phyloP scores from a whole-genome alignment of 1,284 basidiomycete species.

The Irpex sp. region DNA sequence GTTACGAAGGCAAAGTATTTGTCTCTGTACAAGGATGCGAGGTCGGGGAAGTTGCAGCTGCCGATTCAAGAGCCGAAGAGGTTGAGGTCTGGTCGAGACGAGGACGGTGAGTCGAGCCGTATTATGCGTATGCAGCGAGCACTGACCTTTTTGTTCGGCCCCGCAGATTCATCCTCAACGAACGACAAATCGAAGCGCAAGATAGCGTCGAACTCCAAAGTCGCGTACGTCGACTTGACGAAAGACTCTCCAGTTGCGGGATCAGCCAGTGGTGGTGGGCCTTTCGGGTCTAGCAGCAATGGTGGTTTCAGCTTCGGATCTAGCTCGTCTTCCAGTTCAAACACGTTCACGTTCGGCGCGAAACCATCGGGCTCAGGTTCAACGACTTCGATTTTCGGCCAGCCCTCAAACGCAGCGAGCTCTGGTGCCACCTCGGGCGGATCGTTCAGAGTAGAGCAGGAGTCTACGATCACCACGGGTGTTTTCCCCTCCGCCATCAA shows the following conservation, averaged over 20 bases:
- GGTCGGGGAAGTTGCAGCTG: slow-evolving; percentile 7
- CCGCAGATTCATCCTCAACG: neutral
- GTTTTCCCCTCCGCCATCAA: neutral
- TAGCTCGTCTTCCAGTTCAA: too few species aligned
- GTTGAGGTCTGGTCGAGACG: neutral
- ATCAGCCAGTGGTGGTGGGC: neutral
- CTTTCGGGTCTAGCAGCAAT: too few species aligned
- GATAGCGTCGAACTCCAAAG: neutral
- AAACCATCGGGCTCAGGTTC: too few species aligned
- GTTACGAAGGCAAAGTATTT: slow-evolving; percentile 15
- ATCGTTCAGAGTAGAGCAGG: too few species aligned
- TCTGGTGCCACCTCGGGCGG: too few species aligned
- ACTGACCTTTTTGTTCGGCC: too few species aligned
- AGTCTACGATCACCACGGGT: too few species aligned
- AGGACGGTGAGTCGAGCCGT: neutral
- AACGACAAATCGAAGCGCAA: neutral
- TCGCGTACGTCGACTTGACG: neutral
- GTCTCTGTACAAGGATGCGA: slow-evolving; percentile 17
- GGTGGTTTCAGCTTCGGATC: too few species aligned
- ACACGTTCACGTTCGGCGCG: too few species aligned
- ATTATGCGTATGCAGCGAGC: neutral
- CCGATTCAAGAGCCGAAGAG: neutral
- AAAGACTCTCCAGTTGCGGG: neutral
- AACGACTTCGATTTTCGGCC: too few species aligned
- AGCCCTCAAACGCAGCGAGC: too few species aligned